phyloP scores from a whole-genome alignment of 2,329 filamentous ascomycete genomes.

The Cladosporium phlei region DNA sequence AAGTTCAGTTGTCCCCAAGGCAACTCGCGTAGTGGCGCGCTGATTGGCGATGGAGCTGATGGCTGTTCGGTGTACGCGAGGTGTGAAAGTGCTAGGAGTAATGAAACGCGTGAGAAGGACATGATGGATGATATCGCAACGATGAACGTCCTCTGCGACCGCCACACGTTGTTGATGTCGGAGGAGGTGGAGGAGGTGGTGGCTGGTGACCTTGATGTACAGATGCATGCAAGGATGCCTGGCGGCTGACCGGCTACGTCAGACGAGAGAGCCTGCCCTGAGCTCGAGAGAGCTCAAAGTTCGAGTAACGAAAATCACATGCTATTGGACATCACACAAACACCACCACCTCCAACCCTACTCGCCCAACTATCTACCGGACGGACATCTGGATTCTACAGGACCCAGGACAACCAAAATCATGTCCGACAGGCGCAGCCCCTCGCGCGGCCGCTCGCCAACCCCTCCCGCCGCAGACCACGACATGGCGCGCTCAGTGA shows the following conservation, averaged over 20 bases:
- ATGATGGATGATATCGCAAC: constrained; percentile 5
- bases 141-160: not conserved
- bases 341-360: not conserved
- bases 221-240: not conserved
- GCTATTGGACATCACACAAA: not conserved
- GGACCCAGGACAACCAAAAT: not conserved
- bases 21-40: constrained; percentile 76
- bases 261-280: not conserved
- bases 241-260: not conserved
- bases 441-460: constrained; percentile 39
- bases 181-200: not conserved
- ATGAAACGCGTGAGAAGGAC: constrained; percentile 17
- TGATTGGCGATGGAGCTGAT: constrained; percentile 68
- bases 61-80: constrained; percentile 58
- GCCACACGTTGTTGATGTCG: not conserved
- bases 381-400: not conserved
- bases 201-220: constrained; percentile 7
- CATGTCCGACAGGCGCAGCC: constrained; percentile 29
- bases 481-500: constrained; percentile 33
- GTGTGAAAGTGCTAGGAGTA: constrained; percentile 24
- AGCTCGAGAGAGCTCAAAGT: not conserved
- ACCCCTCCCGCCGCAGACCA: constrained; percentile 22
- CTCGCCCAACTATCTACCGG: not conserved
- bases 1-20: constrained; percentile 92
- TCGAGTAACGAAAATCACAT: constrained; percentile 2